Evolutionary conservation across 2,329 filamentous ascomycete genomes (phyloP).

Genomic region (Trichoderma hamatum): DNA sequence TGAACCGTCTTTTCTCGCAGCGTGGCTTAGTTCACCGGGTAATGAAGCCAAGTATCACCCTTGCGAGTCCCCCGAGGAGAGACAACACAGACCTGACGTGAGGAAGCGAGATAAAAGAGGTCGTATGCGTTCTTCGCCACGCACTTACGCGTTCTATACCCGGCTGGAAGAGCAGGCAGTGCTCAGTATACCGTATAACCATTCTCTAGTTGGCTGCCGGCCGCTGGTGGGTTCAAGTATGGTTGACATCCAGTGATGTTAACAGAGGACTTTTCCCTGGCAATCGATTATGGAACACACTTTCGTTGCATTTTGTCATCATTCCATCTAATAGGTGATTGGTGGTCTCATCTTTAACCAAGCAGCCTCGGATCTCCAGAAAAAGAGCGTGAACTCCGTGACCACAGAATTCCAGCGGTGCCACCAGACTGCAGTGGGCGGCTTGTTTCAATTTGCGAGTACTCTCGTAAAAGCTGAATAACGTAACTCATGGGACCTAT

Average conservation of each 20-base stretch:
- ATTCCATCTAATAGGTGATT: not conserved
- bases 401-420: not conserved
- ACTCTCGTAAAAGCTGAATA: constrained; percentile 3
- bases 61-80: not conserved
- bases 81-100: not conserved
- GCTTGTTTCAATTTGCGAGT: constrained; percentile 12
- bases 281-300: not conserved
- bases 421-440: not conserved
- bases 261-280: not conserved
- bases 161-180: not conserved
- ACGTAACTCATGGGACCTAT: not conserved
- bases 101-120: not conserved
- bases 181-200: not conserved
- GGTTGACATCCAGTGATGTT: not conserved
- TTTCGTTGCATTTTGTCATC: too few species aligned
- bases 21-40: not conserved
- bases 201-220: not conserved
- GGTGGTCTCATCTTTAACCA: not conserved
- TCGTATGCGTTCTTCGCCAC: not conserved
- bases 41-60: not conserved
- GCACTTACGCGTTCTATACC: not conserved
- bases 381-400: not conserved
- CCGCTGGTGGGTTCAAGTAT: not conserved
- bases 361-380: not conserved
- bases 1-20: not conserved